Evolutionary conservation across 1,284 basidiomycete species (phyloP), one percentile per base, ranked within the genome.

Genomic region (Apiotrichum laibachii): DNA sequence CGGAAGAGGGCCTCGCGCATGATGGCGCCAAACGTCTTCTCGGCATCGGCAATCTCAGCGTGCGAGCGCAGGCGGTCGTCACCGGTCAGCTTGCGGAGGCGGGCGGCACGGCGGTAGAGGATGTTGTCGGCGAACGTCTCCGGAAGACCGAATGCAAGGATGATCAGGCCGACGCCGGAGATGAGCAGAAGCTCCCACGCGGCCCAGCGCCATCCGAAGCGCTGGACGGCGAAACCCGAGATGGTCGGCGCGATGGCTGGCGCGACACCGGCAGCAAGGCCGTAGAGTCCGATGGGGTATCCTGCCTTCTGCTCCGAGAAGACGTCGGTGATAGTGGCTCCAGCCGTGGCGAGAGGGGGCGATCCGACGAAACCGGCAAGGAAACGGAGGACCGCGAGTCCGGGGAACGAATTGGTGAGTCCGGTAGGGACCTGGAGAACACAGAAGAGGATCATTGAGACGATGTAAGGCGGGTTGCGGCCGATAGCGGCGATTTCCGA

Each of bases 301-400:
- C 88, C 88, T 64, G 87, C 80, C 65, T 89, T 61, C 19, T 65
- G 60, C 0, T 86, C 71, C 19, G 68, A 72, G 82, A 85, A 91
- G 45, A 86, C 80, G 70, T 91, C 89, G 2, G 84, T 82, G 0
- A 91, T 76, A 2, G 86, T 82, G 2, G 86, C 88, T 42, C 86
- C 87, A 2, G 59, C 66, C 31, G 59, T 64, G 0, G 69, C 65
- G 26, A 73, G 68, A 4, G 71, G 69, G 15, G 57, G 49, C 11
- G 56, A 62, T 9, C 54, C 54, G 21, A 39, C 26, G 21, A 62
- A 57, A 1, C 60, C 53, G 1, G 52, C 48, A 11, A 61, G 12
- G 64, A 77, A 77, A 12, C 78, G 67, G 8, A 76, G 57, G 10
- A 75, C 65, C 9, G 57, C 46, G 37, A 77, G 65, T 1, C 67